Base-by-base conservation (phyloP, 345 rosid species). In the Excoecaria cochinchinensis region DNA sequence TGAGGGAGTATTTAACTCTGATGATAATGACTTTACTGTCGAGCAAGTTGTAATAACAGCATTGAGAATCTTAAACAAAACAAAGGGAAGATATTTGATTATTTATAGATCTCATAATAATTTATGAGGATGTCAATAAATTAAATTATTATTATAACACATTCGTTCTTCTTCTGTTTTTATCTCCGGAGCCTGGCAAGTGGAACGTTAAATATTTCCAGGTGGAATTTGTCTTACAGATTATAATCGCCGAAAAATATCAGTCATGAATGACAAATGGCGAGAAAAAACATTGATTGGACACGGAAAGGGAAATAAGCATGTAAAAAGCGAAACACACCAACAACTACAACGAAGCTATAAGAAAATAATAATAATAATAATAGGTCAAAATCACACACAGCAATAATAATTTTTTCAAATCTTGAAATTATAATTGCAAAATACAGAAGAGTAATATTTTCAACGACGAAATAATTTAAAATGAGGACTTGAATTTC, bases 241-340 rank as follows among this genome's bases (percentile, higher is more conserved):
- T 65, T 42, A 5, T 22, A 67, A 46, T 44, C 55, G 21, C 39
- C 36, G 38, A 67, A 40, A 67, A 38, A 11, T 14, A 38, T 25
- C 25, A 60, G 15, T 0, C 17, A 14, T 44, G 22, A 2, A 50
- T 16, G 21, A 50, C n/a, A n/a, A 66, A 66, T 36, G 16, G 42
- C n/a, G n/a, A n/a, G n/a, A 64, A 66, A 21, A 6, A 13, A 67
- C 19, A 13, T 13, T 48, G 71, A 67, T 67, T 12, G 14, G 71
- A 67, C 57, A 67, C 22, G 22, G 56, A 67, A 67, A 67, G 46
- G 53, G 70, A 67, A 67, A 67, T 3, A 46, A 46, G 70, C n/a
- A 46, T 22, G 70, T 21, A 67, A 21, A 46, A 67, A 67, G 55
- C 19, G 55, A 47, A 67, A 67, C 70, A 67, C 55, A 21, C 55